Evolutionary conservation across 116 monocot species (phyloP).

Genomic region (Iris pallida): DNA sequence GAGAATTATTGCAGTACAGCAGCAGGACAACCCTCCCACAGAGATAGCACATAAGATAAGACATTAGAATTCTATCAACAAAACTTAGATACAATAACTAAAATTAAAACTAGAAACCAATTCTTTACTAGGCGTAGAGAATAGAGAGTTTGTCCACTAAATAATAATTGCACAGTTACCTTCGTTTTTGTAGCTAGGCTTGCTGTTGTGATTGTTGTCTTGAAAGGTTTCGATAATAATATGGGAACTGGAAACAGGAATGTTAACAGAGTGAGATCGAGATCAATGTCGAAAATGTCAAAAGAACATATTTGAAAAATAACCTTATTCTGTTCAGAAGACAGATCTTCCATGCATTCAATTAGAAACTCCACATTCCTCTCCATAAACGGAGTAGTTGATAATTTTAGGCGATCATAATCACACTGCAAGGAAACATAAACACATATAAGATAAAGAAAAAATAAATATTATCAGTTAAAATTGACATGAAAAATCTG

Average conservation of each 20-base stretch:
- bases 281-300: neutral
- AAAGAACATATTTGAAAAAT: too few relatives aligned
- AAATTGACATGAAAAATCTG: neutral
- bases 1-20: too few relatives aligned
- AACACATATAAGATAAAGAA: neutral
- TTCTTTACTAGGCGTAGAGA: too few relatives aligned
- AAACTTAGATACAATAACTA: too few relatives aligned
- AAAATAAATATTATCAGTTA: neutral
- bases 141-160: too few relatives aligned
- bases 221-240: slow-evolving; percentile 70
- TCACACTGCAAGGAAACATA: slow-evolving; percentile 54
- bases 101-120: too few relatives aligned
- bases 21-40: too few relatives aligned
- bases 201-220: slow-evolving; percentile 95
- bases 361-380: slow-evolving; percentile 93
- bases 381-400: slow-evolving; percentile 73
- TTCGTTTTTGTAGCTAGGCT: slow-evolving; percentile 78
- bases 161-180: slow-evolving; percentile 7
- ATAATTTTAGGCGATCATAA: slow-evolving; percentile 65
- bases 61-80: too few relatives aligned
- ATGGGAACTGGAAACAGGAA: slow-evolving; percentile 49
- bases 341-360: slow-evolving; percentile 99
- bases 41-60: too few relatives aligned
- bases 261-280: neutral
- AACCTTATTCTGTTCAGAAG: slow-evolving; percentile 93